Evolutionary conservation across 768 basidiomycete genomes (phyloP).

Genomic region (Mycena filopes): DNA sequence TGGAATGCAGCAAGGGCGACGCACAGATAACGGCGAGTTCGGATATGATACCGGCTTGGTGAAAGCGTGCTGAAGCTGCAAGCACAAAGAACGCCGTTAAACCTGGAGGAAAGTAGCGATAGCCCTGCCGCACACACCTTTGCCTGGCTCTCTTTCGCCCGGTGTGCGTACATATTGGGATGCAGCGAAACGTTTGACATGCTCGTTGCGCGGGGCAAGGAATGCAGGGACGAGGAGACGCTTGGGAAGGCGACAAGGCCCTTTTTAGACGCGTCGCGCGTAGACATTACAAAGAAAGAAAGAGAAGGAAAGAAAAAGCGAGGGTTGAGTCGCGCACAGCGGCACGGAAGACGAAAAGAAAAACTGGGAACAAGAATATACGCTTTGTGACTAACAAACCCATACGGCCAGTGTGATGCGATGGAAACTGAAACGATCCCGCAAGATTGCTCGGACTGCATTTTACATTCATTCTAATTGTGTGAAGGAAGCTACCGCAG

Average conservation of each 20-base stretch:
- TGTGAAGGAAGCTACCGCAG: no score
- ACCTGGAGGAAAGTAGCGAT: not conserved
- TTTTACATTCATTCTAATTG: no score
- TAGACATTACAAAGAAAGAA: constrained; percentile 44
- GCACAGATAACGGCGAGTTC: constrained; percentile 32
- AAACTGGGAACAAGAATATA: constrained; percentile 40
- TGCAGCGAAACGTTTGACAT: constrained; percentile 74
- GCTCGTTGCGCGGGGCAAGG: constrained; percentile 78
- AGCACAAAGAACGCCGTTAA: no score
- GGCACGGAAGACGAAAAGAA: constrained; percentile 33
- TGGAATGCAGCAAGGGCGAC: not conserved
- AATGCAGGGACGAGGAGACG: constrained; percentile 72
- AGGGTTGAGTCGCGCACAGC: constrained; percentile 31
- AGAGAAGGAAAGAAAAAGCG: constrained; percentile 33
- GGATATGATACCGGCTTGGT: constrained; percentile 56
- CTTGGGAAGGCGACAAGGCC: constrained; percentile 78
- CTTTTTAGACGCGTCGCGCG: constrained; percentile 45
- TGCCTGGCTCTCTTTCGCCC: constrained; percentile 78
- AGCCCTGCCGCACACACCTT: constrained; percentile 62
- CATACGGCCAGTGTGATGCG: no score
- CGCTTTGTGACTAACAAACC: no score
- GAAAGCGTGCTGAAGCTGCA: constrained; percentile 74
- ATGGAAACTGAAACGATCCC: no score
- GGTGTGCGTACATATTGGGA: constrained; percentile 74
- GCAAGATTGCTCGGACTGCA: no score